Base-by-base conservation (phyloP, 225 moss, liverwort and hornwort genomes). In the Rhytidiadelphus loreus region DNA sequence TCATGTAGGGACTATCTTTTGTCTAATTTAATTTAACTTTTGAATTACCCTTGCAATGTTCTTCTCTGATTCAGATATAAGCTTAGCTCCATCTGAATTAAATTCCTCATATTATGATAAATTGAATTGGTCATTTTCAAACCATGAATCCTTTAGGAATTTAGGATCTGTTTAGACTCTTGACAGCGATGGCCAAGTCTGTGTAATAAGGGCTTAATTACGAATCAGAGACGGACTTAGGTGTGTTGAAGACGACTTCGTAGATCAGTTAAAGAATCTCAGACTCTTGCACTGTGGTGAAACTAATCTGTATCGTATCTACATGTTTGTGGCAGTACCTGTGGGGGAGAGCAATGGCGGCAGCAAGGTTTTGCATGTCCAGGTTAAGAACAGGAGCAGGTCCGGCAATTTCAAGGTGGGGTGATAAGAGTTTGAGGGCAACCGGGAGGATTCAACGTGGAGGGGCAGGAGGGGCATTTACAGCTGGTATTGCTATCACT, bases 401-500 rank as follows among this genome's bases (percentile, higher is more conserved):
- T 70, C 70, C 90, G 57, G 89, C 85, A 46, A 71, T 88, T 56
- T 83, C 90, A 69, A 91, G 80, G 76, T 92, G 73, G 69, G 81
- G 87, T 32, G 89, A 88, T 53, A 88, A 75, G 79, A 90, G 80
- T 75, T 63, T 90, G 85, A 86, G 61, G 44, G 84, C 91, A 72
- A 85, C 63, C 11, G 88, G 76, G 85, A 92, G 83, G 64, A 68
- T 83, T 68, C 88, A 91, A 84, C 89, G 85, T 81, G 91, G 88
- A 73, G 72, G 90, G 94, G 83, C 89, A 44, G 89, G 87, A 41
- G 77, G 92, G 11, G 84, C 90, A 77, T 88, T 94, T 80, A 78
- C 92, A 80, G 87, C 91, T 82, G 92, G 93, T 75, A 48, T 90
- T 89, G 92, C 92, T 70, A 76, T 91, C 46, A 46, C 92, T 85